Evolutionary conservation across 2,329 filamentous ascomycete species (phyloP), one percentile per base, ranked within the genome.

Genomic region (Calonectria pseudoreteaudii): DNA sequence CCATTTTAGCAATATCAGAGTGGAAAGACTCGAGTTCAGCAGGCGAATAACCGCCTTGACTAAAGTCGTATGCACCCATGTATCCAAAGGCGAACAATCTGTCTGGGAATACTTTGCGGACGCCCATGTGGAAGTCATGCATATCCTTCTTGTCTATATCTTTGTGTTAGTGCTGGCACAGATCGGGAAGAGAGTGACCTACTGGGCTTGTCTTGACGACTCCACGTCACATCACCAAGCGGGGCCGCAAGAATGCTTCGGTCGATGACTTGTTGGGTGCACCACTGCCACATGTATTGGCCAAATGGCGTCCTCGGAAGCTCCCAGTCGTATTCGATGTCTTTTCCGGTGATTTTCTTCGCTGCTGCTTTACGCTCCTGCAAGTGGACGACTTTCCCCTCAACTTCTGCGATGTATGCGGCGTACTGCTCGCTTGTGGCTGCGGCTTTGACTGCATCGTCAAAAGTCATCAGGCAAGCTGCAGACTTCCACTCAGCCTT

Each of bases 11-110:
- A 65, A 65, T 47, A 5, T 47, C 60, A 28, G 38, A 47, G 41
- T 65, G 60, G 26, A 65, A 65, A 1, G 60, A 47, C 60, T 65
- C 41, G 18, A 65, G 41, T 13, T 87, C 0, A 88, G 26, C 60
- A 10, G 38, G 26, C 1, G 60, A 49, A 38, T 65, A 65, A 13
- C 60, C 60, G 3, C 41, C 41, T 5, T 49, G 38, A 10, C 38
- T 65, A 11, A 65, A 49, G 28, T 65, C 60, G 30, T 65, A 49
- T 9, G 60, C 28, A 41, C 38, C 60, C 38, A 49, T 47, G 41
- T 49, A 65, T 4, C 60, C 60, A 34, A 49, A 47, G 3, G 60
- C 60, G 31, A 65, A 65, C 38, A 65, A 20, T 30, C 60, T 30
- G 26, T 65, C 20, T 31, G 60, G 60, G 30, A 47, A 65, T 14